Conservation (phyloP, 2,329 filamentous ascomycete species). For the Colletotrichum liriopes region DNA sequence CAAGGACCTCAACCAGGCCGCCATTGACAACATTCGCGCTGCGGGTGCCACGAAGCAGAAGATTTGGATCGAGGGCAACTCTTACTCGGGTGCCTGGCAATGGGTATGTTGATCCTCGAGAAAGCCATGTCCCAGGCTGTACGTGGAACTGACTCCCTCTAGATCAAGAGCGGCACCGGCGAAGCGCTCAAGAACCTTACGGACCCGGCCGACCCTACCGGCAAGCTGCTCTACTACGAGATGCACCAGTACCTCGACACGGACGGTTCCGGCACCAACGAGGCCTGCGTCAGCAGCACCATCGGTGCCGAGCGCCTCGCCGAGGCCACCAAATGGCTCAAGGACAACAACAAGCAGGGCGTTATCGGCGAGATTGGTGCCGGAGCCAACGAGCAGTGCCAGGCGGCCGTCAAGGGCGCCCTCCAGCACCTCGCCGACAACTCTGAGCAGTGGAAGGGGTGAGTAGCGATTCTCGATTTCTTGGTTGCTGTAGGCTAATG, state of each 20-base stretch:
- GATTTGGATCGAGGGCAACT: constrained; percentile 67
- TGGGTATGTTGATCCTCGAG: constrained; percentile 19
- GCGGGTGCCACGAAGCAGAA: constrained; percentile 66
- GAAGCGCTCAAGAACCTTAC: constrained; percentile 56
- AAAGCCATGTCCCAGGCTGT: not conserved
- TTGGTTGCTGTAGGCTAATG: not conserved
- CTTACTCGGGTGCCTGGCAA: constrained; percentile 62
- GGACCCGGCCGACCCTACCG: constrained; percentile 60
- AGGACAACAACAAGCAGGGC: constrained; percentile 63
- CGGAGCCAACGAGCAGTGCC: constrained; percentile 62
- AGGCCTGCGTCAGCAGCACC: constrained; percentile 59
- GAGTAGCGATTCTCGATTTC: not conserved
- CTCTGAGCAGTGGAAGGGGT: constrained; percentile 66
- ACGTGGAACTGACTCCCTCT: not conserved
- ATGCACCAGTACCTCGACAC: constrained; percentile 69
- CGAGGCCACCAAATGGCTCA: constrained; percentile 65
- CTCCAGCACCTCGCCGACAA: constrained; percentile 65
- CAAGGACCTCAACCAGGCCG: constrained; percentile 70
- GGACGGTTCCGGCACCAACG: constrained; percentile 62
- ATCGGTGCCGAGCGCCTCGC: constrained; percentile 61
- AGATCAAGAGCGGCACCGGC: constrained; percentile 53
- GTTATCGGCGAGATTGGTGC: constrained; percentile 68
- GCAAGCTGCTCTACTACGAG: constrained; percentile 61
- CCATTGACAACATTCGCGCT: constrained; percentile 70
- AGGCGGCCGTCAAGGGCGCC: constrained; percentile 63